These are phyloP conservation scores for Byssochlamys sp. DNA, from an alignment of 2,329 filamentous ascomycete genomes.

Conservation along the genomic window DNA sequence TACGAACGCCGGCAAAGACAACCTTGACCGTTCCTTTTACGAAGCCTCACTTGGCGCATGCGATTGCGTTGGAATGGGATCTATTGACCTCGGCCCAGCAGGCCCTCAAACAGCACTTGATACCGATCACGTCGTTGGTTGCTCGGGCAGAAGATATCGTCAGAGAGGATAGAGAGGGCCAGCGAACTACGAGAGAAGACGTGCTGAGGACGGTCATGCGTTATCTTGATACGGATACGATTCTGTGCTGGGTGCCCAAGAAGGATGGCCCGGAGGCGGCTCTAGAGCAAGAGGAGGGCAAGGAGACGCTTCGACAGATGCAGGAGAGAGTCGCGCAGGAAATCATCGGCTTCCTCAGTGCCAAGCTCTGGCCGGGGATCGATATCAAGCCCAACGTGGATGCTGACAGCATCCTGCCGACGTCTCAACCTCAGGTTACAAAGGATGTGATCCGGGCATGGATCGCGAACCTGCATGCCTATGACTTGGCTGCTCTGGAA, in stretches of 20 bases:
- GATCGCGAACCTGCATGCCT: constrained; percentile 61
- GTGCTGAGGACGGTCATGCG: constrained; percentile 64
- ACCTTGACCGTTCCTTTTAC: constrained; percentile 61
- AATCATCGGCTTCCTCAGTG: constrained; percentile 62
- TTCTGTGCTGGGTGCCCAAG: constrained; percentile 77
- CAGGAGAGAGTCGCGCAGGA: constrained; percentile 62
- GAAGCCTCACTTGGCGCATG: constrained; percentile 73
- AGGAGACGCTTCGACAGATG: constrained; percentile 56
- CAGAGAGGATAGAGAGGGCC: constrained; percentile 51
- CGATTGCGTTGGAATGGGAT: constrained; percentile 91
- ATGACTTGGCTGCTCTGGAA: constrained; percentile 80
- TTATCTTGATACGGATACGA: constrained; percentile 83
- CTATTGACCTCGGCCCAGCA: constrained; percentile 70
- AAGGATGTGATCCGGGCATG: constrained; percentile 67
- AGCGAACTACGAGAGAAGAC: constrained; percentile 47
- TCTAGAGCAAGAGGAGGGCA: constrained; percentile 37
- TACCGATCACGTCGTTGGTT: constrained; percentile 76
- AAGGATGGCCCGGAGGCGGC: constrained; percentile 24
- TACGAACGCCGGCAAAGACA: constrained; percentile 66
- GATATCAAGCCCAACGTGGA: constrained; percentile 74
- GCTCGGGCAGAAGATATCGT: constrained; percentile 76
- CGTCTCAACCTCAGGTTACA: constrained; percentile 63
- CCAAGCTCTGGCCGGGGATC: constrained; percentile 73
- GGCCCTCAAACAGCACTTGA: constrained; percentile 73
- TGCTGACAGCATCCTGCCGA: constrained; percentile 63